Evolutionary conservation across 805 yeast species (phyloP), one percentile per base, ranked within the genome.

Genomic region (Ogataea ganodermae): DNA sequence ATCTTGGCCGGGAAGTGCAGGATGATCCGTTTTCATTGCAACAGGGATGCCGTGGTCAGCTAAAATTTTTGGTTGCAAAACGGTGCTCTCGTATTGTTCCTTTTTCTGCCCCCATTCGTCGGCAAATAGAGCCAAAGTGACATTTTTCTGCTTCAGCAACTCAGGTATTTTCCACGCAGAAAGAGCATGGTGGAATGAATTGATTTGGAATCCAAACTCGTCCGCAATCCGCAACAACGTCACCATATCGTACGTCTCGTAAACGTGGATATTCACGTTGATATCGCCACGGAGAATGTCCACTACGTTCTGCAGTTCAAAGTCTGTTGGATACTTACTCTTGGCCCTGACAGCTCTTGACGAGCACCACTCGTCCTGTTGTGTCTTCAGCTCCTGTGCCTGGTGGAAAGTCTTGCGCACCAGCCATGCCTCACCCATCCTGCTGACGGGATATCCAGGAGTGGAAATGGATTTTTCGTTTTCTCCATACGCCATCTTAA

Each of bases 91-190:
- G 17, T 30, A 30, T 8, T 30, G 33, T 9, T 30, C 33, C 16
- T 30, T 30, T 30, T 30, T 30, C 33, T 30, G 33, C 33, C 33
- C 33, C 33, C 33, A 30, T 30, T 30, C 33, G 17, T 30, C 33
- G 16, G 33, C 33, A 30, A 30, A 30, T 6, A 30, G 33, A 30
- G 33, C 33, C 33, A 30, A 16, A 4, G 33, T 30, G 17, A 30
- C 17, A 18, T 30, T 30, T 30, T 30, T 30, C 16, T 30, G 17
- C 8, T 13, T 30, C 6, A 30, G 33, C 17, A 30, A n/a, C 8
- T 30, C 33, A 3, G 33, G 33, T 3, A 30, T 30, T 30, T 30
- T 8, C 33, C 33, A 30, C n/a, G 33, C 33, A 6, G 33, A 30
- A n/a, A 30, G 33, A 3, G 33, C 33, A 14, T 30, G 33, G 33